A percentile compares a stretch with the other conserved stretches of the same genome.
Evolutionary conservation across 2,329 filamentous ascomycete species (phyloP).

Genomic region (Capronia coronata): DNA sequence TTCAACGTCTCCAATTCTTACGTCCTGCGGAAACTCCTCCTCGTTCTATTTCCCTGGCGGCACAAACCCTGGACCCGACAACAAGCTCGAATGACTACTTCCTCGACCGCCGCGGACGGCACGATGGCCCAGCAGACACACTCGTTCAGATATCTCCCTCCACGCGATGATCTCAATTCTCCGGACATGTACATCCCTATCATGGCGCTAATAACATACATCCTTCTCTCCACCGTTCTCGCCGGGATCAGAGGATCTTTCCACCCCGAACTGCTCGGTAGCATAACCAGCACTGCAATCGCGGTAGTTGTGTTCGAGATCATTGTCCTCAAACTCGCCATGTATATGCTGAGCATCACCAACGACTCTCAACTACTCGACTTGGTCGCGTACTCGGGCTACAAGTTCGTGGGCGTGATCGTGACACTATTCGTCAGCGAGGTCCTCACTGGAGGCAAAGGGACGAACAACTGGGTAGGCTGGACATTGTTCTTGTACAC

Average conservation of each 20-base stretch:
- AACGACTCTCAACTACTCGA: conserved; percentile 92
- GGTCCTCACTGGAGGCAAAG: conserved; percentile 67
- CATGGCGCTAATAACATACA: conserved; percentile 97
- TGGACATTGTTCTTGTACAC: conserved; percentile 89
- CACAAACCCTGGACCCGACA: conserved; percentile 97
- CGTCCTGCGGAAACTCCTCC: conserved; percentile 83
- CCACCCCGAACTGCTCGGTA: conserved; percentile 85
- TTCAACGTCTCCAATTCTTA: conserved; percentile 99
- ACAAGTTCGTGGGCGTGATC: conserved; percentile 98
- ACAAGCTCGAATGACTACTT: conserved; percentile 52
- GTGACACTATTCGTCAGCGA: conserved; percentile 75
- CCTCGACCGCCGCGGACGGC: conserved; percentile 46
- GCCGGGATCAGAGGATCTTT: conserved; percentile 87
- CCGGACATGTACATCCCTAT: conserved; percentile 99
- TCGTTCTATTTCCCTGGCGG: conserved; percentile 95
- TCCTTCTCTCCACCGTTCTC: conserved; percentile 83
- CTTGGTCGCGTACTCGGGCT: conserved; percentile 90
- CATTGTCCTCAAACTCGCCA: conserved; percentile 80
- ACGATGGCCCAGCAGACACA: conserved; percentile 55
- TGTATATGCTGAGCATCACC: conserved; percentile 87
- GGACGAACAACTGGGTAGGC: conserved; percentile 79
- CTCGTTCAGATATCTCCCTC: conserved; percentile 66
- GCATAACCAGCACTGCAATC: conserved; percentile 77
- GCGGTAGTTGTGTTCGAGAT: conserved; percentile 83
- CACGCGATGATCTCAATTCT: conserved; percentile 91